Evolutionary conservation across 2,329 filamentous ascomycete genomes (phyloP).

Genomic region (Hypoxylon sp.): DNA sequence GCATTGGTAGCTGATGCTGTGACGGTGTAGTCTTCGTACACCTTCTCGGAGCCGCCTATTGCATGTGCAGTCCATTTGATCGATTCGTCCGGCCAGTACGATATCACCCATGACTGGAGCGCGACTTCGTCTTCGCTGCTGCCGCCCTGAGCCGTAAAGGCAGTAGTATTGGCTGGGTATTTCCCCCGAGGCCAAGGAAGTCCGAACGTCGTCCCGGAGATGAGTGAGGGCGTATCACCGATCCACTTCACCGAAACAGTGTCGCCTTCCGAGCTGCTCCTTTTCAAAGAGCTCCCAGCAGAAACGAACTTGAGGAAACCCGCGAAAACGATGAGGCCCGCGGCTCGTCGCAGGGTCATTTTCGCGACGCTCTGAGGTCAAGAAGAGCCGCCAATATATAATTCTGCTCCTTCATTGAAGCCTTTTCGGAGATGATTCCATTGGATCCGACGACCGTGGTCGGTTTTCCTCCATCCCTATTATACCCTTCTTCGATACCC

Average conservation of each 20-base stretch:
- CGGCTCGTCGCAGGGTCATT: conserved; percentile 11
- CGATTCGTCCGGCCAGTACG: conserved; percentile 71
- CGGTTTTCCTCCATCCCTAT: conserved; percentile 15
- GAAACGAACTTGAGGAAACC: conserved; percentile 8
- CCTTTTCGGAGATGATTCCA: conserved; percentile 11
- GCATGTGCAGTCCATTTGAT: conserved; percentile 73
- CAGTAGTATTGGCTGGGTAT: conserved; percentile 53
- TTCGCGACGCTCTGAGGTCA: conserved; percentile 2
- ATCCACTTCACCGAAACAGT: conserved; percentile 55
- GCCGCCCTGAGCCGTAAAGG: conserved; percentile 52
- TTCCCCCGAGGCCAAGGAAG: conserved; percentile 59
- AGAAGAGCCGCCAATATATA: not conserved
- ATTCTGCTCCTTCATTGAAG: conserved; percentile 3
- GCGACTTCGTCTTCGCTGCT: conserved; percentile 47
- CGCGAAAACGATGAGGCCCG: conserved; percentile 10
- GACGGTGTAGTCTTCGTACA: conserved; percentile 60
- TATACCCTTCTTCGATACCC: conserved; percentile 29
- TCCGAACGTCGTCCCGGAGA: conserved; percentile 58
- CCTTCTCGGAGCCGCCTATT: conserved; percentile 57
- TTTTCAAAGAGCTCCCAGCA: conserved; percentile 14
- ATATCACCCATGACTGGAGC: conserved; percentile 68
- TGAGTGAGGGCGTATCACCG: conserved; percentile 53
- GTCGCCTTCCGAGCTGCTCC: conserved; percentile 33
- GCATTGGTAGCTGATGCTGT: conserved; percentile 42
- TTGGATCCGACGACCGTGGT: not conserved